These are phyloP conservation scores for Climacium dendroides DNA, from an alignment of 225 moss, liverwort and hornwort species.

Conservation along the genomic window DNA sequence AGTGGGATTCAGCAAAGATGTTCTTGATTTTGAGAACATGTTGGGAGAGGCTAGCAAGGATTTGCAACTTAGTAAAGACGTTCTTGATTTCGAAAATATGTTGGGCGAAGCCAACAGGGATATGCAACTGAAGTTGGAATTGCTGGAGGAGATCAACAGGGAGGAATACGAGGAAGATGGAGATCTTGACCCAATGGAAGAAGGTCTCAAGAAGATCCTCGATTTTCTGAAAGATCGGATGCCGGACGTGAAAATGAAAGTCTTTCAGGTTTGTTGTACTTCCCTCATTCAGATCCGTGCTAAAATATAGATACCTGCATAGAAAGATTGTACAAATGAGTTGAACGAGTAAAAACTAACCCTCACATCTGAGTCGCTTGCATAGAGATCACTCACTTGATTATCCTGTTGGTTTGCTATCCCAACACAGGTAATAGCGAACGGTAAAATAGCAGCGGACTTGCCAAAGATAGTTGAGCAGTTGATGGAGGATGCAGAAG, in stretches of 20 bases:
- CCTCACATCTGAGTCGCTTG: neutral
- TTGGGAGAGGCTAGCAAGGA: slow-evolving; percentile 46
- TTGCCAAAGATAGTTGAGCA: slow-evolving; percentile 87
- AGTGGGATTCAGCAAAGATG: slow-evolving; percentile 56
- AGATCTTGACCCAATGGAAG: slow-evolving; percentile 64
- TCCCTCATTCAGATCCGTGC: neutral
- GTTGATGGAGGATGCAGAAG: slow-evolving; percentile 68
- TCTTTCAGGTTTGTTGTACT: slow-evolving; percentile 32
- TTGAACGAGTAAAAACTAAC: neutral
- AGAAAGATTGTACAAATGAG: neutral
- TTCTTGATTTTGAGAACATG: slow-evolving; percentile 33
- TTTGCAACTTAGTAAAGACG: slow-evolving; percentile 18
- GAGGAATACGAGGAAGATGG: slow-evolving; percentile 43
- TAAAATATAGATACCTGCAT: neutral
- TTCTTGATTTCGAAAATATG: slow-evolving; percentile 31
- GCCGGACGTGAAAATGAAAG: slow-evolving; percentile 86
- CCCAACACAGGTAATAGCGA: slow-evolving; percentile 58
- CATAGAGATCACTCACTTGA: neutral
- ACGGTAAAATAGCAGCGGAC: slow-evolving; percentile 58
- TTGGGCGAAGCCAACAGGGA: slow-evolving; percentile 32
- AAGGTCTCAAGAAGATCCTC: slow-evolving; percentile 78
- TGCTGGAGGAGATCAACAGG: slow-evolving; percentile 20
- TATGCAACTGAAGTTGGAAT: slow-evolving; percentile 34
- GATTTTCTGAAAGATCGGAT: slow-evolving; percentile 87
- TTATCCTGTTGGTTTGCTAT: neutral